These are phyloP conservation scores for Syzygium syzygioides DNA, from an alignment of 441 rosid genomes.

Conservation along the genomic window DNA sequence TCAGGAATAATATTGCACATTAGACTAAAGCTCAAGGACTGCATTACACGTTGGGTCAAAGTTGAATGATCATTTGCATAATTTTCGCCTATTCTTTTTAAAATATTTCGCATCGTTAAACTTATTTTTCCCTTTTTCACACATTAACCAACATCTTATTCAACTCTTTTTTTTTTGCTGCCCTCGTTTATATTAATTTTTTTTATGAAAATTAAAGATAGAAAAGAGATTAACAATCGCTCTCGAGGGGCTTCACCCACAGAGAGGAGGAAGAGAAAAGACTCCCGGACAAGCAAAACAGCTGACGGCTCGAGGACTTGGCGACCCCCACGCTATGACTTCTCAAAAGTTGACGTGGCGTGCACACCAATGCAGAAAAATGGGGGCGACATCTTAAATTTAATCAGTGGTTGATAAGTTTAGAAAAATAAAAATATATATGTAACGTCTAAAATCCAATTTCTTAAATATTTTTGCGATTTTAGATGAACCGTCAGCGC, in stretches of 20 bases:
- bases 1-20: too few species aligned
- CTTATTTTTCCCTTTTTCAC: neutral
- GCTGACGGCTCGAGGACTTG: neutral
- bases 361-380: neutral
- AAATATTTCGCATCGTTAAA: too few species aligned
- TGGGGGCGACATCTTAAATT: neutral
- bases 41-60: too few species aligned
- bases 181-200: neutral
- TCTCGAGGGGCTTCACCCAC: neutral
- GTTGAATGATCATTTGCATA: too few species aligned
- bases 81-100: too few species aligned
- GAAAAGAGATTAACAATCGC: neutral
- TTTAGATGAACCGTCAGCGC: neutral
- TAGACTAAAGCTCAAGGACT: too few species aligned
- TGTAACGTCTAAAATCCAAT: neutral
- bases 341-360: neutral
- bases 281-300: neutral
- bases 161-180: neutral
- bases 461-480: neutral
- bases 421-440: neutral
- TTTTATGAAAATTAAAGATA: neutral
- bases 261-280: neutral
- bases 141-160: neutral
- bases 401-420: neutral
- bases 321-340: neutral